Evolutionary conservation across 805 yeast genomes (phyloP).

Genomic region (Candida manassasensis): DNA sequence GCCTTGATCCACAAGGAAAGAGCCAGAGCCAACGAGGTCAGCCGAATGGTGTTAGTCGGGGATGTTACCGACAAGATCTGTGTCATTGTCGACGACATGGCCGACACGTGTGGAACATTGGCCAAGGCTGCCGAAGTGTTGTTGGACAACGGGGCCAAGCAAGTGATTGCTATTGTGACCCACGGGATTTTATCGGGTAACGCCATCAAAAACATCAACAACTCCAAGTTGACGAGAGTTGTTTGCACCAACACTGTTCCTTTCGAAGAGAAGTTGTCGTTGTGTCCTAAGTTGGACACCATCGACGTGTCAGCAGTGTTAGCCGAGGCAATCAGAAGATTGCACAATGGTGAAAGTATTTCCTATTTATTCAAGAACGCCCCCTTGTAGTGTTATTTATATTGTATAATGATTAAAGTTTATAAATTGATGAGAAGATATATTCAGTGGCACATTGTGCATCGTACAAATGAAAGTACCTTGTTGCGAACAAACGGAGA

Average conservation of each 20-base stretch:
- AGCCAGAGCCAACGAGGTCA: constrained; percentile 90
- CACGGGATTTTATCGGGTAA: constrained; percentile 90
- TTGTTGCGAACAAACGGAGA: too few species aligned
- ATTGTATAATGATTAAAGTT: background rate
- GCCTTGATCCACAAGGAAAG: constrained; percentile 97
- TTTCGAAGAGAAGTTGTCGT: constrained; percentile 53
- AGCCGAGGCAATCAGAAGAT: constrained; percentile 90
- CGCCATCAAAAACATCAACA: constrained; percentile 70
- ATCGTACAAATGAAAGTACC: too few species aligned
- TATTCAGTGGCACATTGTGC: too few species aligned
- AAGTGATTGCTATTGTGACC: constrained; percentile 89
- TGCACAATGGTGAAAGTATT: constrained; percentile 95
- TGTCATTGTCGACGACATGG: constrained; percentile 93
- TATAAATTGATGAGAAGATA: background rate
- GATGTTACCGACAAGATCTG: constrained; percentile 83
- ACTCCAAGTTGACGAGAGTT: constrained; percentile 62
- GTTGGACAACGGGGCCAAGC: constrained; percentile 72
- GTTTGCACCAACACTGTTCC: constrained; percentile 96
- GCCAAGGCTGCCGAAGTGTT: constrained; percentile 91
- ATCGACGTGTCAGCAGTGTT: constrained; percentile 82
- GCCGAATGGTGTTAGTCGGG: constrained; percentile 93
- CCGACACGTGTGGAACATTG: constrained; percentile 96
- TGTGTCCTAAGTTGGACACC: constrained; percentile 67
- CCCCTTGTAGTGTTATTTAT: constrained; percentile 20
- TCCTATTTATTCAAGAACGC: constrained; percentile 76